Evolutionary conservation across 768 basidiomycete genomes (phyloP).

Genomic region (Candolleomyces aberdarensis): DNA sequence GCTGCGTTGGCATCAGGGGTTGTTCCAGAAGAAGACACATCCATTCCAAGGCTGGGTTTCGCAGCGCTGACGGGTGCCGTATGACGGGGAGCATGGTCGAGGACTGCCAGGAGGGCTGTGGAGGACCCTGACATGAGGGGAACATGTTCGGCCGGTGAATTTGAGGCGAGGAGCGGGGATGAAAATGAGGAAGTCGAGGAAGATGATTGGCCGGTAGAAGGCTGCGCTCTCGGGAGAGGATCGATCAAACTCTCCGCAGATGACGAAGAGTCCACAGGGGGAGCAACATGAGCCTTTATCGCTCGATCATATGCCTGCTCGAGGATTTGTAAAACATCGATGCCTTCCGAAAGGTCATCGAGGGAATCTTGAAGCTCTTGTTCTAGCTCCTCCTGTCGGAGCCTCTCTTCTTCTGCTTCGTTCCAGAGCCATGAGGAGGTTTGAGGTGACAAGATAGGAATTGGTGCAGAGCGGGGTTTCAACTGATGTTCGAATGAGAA

Average conservation of each 20-base stretch:
- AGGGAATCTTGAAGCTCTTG: constrained; percentile 36
- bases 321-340: constrained; percentile 66
- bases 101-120: constrained; percentile 64
- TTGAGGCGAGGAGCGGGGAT: background rate
- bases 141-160: constrained; percentile 12
- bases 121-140: constrained; percentile 62
- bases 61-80: constrained; percentile 1
- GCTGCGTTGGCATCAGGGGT: background rate
- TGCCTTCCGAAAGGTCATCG: constrained; percentile 67
- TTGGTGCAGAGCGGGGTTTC: constrained; percentile 14
- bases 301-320: constrained; percentile 70
- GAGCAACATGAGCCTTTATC: constrained; percentile 55
- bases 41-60: background rate
- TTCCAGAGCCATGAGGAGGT: constrained; percentile 8
- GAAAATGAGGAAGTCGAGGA: constrained; percentile 15
- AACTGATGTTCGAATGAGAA: constrained; percentile 26
- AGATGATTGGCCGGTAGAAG: constrained; percentile 11
- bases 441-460: constrained; percentile 9
- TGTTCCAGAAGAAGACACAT: background rate
- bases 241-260: background rate
- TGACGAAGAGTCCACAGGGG: constrained; percentile 13
- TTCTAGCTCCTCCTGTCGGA: constrained; percentile 14
- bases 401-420: constrained; percentile 6
- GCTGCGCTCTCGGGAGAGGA: constrained; percentile 6
- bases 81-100: constrained; percentile 40